These are phyloP conservation scores for Rhodotorula mucilaginosa DNA, from an alignment of 1,284 basidiomycete genomes.

Conservation along the genomic window DNA sequence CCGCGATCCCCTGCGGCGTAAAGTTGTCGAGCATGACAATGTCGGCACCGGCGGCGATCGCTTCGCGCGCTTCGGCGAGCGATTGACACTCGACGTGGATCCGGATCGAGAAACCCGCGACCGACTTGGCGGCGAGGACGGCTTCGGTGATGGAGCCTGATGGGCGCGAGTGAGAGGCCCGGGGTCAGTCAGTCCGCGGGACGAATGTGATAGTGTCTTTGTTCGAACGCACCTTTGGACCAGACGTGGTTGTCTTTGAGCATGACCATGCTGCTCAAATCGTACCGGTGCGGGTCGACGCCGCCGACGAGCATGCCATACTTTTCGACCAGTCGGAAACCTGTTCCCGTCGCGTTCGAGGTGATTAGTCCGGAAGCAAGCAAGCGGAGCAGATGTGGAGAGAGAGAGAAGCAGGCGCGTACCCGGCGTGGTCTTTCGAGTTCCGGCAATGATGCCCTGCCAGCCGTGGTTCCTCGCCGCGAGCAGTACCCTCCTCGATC, in stretches of 20 bases:
- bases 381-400: neutral
- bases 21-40: slow-evolving; percentile 98
- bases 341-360: neutral
- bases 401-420: neutral
- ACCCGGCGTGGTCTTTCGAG: slow-evolving; percentile 94
- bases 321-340: slow-evolving; percentile 96
- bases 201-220: neutral
- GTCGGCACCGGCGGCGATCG: slow-evolving; percentile 92
- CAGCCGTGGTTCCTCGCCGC: slow-evolving; percentile 77
- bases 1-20: slow-evolving; percentile 68
- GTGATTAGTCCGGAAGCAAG: neutral
- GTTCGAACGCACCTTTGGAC: slow-evolving; percentile 67
- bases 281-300: slow-evolving; percentile 93
- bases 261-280: slow-evolving; percentile 99
- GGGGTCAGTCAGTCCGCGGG: neutral
- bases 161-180: neutral
- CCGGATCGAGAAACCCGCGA: slow-evolving; percentile 87
- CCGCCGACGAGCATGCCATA: slow-evolving; percentile 99
- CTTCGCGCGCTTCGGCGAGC: slow-evolving; percentile 88
- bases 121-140: slow-evolving; percentile 75
- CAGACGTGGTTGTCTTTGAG: slow-evolving; percentile 99
- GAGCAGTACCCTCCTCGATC: slow-evolving; percentile 76
- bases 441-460: slow-evolving; percentile 87
- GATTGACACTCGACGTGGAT: slow-evolving; percentile 93
- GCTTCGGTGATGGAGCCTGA: slow-evolving; percentile 83